Evolutionary conservation across 2,329 filamentous ascomycete genomes (phyloP).

Genomic region (Cryphonectria japonica): DNA sequence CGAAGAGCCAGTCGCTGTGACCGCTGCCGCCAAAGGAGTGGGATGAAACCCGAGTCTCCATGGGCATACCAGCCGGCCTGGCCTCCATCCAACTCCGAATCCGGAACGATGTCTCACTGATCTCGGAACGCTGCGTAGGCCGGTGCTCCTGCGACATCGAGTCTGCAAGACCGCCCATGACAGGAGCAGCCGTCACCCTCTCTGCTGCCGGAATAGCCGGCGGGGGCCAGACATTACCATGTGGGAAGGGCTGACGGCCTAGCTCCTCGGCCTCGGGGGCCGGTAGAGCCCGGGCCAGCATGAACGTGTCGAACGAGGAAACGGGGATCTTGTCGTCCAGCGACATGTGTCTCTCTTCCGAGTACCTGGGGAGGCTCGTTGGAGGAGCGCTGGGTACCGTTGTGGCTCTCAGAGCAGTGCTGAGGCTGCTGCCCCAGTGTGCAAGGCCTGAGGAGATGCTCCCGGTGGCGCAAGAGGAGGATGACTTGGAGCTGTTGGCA

Average conservation of each 20-base stretch:
- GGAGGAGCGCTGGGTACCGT: constrained; percentile 4
- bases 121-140: constrained; percentile 58
- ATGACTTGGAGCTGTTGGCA: constrained; percentile 22
- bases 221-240: constrained; percentile 75
- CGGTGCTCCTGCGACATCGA: constrained; percentile 37
- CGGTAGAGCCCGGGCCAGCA: constrained; percentile 61
- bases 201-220: constrained; percentile 66
- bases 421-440: constrained; percentile 7
- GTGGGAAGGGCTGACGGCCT: constrained; percentile 43
- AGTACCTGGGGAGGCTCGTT: constrained; percentile 43
- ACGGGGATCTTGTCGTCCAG: constrained; percentile 48
- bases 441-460: constrained; percentile 8
- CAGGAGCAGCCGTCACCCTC: constrained; percentile 48
- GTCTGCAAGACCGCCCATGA: constrained; percentile 30
- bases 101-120: constrained; percentile 73
- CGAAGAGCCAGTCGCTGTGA: constrained; percentile 17
- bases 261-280: constrained; percentile 41
- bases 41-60: neutral
- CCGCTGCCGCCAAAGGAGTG: neutral
- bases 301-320: constrained; percentile 67
- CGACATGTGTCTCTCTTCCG: constrained; percentile 57
- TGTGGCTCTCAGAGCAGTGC: neutral
- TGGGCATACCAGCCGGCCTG: constrained; percentile 36
- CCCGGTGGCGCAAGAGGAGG: neutral
- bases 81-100: constrained; percentile 79